These are phyloP conservation scores for Elaeagnus macrophylla DNA, from an alignment of 306 rosid species.

Conservation along the genomic window DNA sequence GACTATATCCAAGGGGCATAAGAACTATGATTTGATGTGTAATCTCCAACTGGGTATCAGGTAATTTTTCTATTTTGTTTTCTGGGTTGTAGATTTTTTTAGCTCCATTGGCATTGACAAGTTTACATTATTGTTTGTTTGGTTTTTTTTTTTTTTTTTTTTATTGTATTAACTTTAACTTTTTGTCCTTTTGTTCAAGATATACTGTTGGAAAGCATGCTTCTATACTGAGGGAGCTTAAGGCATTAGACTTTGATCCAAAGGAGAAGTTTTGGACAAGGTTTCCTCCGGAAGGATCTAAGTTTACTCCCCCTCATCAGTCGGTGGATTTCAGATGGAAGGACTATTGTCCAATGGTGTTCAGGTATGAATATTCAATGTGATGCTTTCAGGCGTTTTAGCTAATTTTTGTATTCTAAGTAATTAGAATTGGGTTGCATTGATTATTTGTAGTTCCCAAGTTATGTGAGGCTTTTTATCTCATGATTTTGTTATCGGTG, in stretches of 20 bases:
- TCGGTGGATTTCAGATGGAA: conserved; percentile 88
- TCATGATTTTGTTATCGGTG: conserved; percentile 4
- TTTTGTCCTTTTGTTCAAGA: conserved; percentile 24
- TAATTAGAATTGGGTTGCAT: background rate
- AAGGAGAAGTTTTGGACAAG: conserved; percentile 94
- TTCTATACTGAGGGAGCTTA: conserved; percentile 47
- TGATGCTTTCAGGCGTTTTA: background rate
- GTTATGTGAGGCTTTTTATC: background rate
- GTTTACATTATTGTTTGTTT: too few relatives aligned
- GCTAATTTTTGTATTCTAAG: background rate
- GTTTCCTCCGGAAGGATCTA: conserved; percentile 88
- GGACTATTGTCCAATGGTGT: conserved; percentile 94
- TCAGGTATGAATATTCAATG: conserved; percentile 40
- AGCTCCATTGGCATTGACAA: too few relatives aligned
- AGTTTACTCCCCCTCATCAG: conserved; percentile 83
- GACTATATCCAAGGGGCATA: conserved; percentile 79
- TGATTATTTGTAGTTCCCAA: background rate
- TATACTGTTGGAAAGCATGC: conserved; percentile 86
- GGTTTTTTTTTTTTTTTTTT: too few relatives aligned
- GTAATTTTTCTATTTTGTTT: conserved; percentile 20
- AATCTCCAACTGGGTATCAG: conserved; percentile 87
- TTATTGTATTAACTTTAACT: background rate
- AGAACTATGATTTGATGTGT: conserved; percentile 86
- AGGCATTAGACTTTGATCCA: conserved; percentile 64
- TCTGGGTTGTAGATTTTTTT: background rate